Conservation (phyloP, 257 asterid species). For the Forsythia suspensa region DNA sequence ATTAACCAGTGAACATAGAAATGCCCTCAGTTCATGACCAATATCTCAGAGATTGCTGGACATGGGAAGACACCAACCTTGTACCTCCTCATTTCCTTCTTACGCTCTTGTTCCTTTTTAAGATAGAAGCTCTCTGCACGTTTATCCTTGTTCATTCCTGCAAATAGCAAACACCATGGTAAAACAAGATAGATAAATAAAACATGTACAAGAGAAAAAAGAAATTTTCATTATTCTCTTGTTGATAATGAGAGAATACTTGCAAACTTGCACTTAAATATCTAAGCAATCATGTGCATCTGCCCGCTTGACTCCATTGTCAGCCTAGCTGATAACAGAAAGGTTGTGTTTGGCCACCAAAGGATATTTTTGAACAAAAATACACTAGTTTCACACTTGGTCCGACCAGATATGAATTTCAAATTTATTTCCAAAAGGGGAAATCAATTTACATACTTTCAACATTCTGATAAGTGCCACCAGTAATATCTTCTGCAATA, state of each 20-base stretch:
- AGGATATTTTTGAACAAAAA: not conserved
- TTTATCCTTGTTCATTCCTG: conserved; percentile 46
- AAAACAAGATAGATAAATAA: conserved; percentile 11
- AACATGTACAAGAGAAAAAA: conserved; percentile 19
- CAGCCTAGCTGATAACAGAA: not conserved
- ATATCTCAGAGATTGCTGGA: conserved; percentile 4
- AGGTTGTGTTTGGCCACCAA: not conserved
- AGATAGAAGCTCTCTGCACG: conserved; percentile 62
- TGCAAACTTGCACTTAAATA: conserved; percentile 15
- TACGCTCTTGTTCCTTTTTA: conserved; percentile 58
- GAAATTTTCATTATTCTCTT: not conserved
- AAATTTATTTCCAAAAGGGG: not conserved
- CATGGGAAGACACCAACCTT: conserved; percentile 51
- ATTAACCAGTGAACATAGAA: conserved; percentile 3
- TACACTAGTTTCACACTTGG: not conserved
- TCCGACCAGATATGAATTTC: too few species aligned
- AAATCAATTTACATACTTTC: conserved; percentile 29
- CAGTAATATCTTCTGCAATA: conserved; percentile 28
- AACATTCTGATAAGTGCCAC: conserved; percentile 20
- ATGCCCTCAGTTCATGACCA: conserved; percentile 17
- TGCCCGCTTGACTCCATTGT: conserved; percentile 15
- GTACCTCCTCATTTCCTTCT: conserved; percentile 65
- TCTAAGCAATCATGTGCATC: conserved; percentile 8
- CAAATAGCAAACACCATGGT: conserved; percentile 27
- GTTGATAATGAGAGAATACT: conserved; percentile 14